Percentiles rank a stretch among this genome's conserved stretches.
Evolutionary conservation across 768 basidiomycete species (phyloP).

Genomic region (Rhodosporidiobolus sp.): DNA sequence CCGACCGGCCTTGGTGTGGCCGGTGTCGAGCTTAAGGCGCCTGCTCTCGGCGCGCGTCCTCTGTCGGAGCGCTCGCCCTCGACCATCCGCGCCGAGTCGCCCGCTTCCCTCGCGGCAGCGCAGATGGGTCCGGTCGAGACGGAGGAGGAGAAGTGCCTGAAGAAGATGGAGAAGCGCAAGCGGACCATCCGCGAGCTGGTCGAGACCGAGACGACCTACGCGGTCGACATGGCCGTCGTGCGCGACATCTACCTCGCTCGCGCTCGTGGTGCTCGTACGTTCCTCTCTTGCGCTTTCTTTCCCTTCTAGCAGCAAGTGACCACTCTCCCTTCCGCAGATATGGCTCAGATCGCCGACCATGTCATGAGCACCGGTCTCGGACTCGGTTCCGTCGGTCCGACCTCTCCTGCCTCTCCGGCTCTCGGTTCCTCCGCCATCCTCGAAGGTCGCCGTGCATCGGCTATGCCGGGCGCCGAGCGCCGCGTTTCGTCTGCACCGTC

Average conservation of each 20-base stretch:
- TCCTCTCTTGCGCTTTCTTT: not conserved
- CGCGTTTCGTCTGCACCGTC: not conserved
- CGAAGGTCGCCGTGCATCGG: not conserved
- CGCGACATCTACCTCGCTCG: constrained; percentile 61
- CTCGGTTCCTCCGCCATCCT: not conserved
- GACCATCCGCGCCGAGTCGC: constrained; percentile 26
- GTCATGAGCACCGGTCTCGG: constrained; percentile 38
- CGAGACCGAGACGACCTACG: constrained; percentile 92
- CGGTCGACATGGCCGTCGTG: constrained; percentile 92
- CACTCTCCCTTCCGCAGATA: constrained; percentile 2
- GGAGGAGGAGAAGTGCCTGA: not conserved
- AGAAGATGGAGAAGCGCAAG: constrained; percentile 29
- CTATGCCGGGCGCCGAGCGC: not conserved
- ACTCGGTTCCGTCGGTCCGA: constrained; percentile 7
- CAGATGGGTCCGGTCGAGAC: not conserved
- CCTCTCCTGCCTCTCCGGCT: not conserved
- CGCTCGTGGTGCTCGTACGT: constrained; percentile 31
- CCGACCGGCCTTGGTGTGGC: not conserved
- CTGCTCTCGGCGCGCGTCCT: not conserved
- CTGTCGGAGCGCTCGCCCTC: constrained; percentile 1
- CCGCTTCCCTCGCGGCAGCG: not conserved
- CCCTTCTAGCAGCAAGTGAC: not conserved
- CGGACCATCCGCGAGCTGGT: constrained; percentile 71
- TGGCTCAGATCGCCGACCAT: constrained; percentile 36
- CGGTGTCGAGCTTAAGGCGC: not conserved